Base-by-base conservation (phyloP, 1,139 yeast genomes). In the Dujonia santamariae region DNA sequence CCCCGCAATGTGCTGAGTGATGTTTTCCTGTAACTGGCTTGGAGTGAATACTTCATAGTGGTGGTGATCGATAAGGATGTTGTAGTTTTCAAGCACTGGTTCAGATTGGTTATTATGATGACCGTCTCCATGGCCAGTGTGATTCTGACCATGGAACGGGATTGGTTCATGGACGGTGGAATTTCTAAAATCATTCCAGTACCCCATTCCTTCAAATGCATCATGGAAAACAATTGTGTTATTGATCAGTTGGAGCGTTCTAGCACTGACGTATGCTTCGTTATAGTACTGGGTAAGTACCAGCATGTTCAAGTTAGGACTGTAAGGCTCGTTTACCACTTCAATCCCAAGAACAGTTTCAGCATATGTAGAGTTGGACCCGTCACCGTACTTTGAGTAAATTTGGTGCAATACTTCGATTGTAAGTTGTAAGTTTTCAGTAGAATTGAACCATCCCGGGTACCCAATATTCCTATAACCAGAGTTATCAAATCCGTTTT, bases 401-500 rank as follows among this genome's bases (percentile, higher is more conserved):
- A 77, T 72, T 33, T 61, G 54, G 13, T 61, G 46, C 46, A 79
- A 59, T 3, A 77, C 73, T 8, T 60, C 51, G 15, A 59, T 42
- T 0, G 84, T 72, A 18, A 71, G 47, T 14, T 64, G 59, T 8
- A 70, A 56, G 42, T 76, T 61, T 30, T 58, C 63, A 1, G 64
- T 58, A 11, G 56, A 47, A 19, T 63, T 53, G 48, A 72, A 71
- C 85, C 85, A 80, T 4, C 67, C 67, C 7, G 77, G 65, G 31
- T 56, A 53, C 14, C 62, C 61, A 15, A 59, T 56, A 38, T 69
- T 71, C 47, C 84, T 63, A 32, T 59, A 54, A 1, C 86, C 86
- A 3, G 83, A 76, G 51, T 79, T 79, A 46, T 80, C 85, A 51
- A 79, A 79, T n/a, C 85, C 85, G 51, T 80, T 79, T 47, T 79